These are phyloP conservation scores for Lactarius deliciosus DNA, from an alignment of 768 basidiomycete species.

Conservation along the genomic window DNA sequence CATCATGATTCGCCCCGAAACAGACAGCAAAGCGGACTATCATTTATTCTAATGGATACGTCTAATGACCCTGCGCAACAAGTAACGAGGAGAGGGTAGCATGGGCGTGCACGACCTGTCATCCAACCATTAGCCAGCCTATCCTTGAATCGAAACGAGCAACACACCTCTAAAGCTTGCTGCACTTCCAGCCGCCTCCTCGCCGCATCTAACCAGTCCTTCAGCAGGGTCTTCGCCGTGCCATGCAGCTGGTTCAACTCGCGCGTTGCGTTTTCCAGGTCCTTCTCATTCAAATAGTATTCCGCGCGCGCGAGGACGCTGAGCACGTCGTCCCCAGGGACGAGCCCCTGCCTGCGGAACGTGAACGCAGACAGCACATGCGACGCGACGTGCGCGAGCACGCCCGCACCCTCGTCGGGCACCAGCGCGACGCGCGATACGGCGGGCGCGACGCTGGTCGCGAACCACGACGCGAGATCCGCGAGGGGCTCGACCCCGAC, in stretches of 20 bases:
- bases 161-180: constrained; percentile 80
- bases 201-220: constrained; percentile 92
- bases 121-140: constrained; percentile 22
- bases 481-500: constrained; percentile 85
- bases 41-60: constrained; percentile 16
- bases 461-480: constrained; percentile 90
- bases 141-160: background rate
- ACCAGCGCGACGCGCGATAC: constrained; percentile 90
- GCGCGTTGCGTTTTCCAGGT: constrained; percentile 83
- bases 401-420: constrained; percentile 85
- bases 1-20: background rate
- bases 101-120: constrained; percentile 76
- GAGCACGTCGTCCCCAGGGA: constrained; percentile 78
- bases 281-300: constrained; percentile 87
- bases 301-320: constrained; percentile 88
- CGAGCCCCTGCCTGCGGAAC: constrained; percentile 79
- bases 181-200: constrained; percentile 84
- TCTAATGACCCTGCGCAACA: constrained; percentile 47
- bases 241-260: constrained; percentile 91
- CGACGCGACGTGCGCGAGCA: constrained; percentile 86
- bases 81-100: constrained; percentile 80
- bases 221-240: constrained; percentile 66
- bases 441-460: constrained; percentile 74
- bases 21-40: background rate
- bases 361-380: constrained; percentile 68